Evolutionary conservation across 2,329 filamentous ascomycete species (phyloP).

Genomic region (Calonectria fujianensis): DNA sequence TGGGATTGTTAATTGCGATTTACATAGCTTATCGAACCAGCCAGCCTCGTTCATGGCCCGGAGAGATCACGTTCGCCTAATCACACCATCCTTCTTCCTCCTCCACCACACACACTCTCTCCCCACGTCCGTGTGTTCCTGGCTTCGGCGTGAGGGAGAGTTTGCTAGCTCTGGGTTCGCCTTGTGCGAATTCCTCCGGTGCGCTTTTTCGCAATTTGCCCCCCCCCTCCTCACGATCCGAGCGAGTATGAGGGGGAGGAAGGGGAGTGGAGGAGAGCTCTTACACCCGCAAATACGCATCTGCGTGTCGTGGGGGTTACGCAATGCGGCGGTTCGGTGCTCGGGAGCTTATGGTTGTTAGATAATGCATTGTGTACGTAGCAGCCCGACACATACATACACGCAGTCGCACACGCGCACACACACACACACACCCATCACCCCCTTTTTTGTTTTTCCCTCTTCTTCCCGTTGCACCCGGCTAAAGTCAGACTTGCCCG

Average conservation of each 20-base stretch:
- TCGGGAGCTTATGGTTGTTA: not conserved
- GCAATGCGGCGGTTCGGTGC: constrained; percentile 1
- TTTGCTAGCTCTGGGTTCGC: not conserved
- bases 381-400: not conserved
- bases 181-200: not conserved
- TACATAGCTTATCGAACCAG: constrained; percentile 1
- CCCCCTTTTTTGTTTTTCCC: not conserved
- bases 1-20: not conserved
- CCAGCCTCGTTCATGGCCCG: not conserved
- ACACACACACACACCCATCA: not conserved
- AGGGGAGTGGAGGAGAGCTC: not conserved
- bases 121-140: constrained; percentile 4
- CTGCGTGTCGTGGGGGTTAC: not conserved
- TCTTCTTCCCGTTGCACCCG: not conserved
- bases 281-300: not conserved
- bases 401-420: not conserved
- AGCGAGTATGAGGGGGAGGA: not conserved
- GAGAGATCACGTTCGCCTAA: not conserved
- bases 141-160: not conserved
- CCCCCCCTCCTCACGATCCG: not conserved
- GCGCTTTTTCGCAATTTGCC: not conserved
- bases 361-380: not conserved
- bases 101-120: not conserved
- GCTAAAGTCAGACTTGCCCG: not conserved
- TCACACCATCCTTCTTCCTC: not conserved